A percentile compares a stretch with the other conserved stretches of the same genome.
phyloP scores from a whole-genome alignment of 106 monocot genomes.

The Allium fistulosum region DNA sequence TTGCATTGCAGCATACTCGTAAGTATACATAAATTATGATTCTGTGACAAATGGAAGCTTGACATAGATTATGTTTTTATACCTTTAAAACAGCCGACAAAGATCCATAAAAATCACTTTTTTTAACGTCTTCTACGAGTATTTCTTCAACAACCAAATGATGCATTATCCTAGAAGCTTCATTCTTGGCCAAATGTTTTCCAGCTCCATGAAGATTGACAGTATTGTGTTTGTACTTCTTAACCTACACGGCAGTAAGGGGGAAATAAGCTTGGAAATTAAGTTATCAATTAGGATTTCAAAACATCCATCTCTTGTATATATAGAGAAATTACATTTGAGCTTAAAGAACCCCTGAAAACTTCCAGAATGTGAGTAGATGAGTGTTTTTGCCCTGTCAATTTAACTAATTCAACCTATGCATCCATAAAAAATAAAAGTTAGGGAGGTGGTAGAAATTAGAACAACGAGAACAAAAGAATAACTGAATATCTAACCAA shows the following conservation, averaged over 20 bases:
- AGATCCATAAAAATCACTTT: constrained; percentile 90
- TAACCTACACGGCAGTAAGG: constrained; percentile 38
- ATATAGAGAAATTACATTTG: constrained; percentile 41
- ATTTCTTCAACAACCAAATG: constrained; percentile 81
- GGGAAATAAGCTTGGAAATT: no score
- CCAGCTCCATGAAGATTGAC: constrained; percentile 90
- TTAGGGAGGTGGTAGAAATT: not conserved
- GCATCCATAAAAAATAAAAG: not conserved
- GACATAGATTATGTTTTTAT: not conserved
- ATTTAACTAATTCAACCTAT: constrained; percentile 77
- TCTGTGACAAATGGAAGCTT: not conserved
- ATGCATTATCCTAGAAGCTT: constrained; percentile 79
- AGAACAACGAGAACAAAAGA: not conserved
- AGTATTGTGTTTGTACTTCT: constrained; percentile 64
- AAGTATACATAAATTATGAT: not conserved
- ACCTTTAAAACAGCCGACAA: constrained; percentile 90
- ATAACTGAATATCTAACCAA: constrained; percentile 38
- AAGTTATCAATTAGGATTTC: no score
- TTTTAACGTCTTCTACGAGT: constrained; percentile 85
- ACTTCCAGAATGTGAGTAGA: constrained; percentile 83
- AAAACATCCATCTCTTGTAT: no score
- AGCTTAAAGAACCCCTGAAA: constrained; percentile 78
- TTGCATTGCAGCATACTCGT: not conserved
- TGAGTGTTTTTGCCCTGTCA: constrained; percentile 60
- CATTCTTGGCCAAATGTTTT: constrained; percentile 65